Percentiles rank a stretch among this genome's conserved stretches.
Conservation (phyloP, 2,329 filamentous ascomycete species). For the Monosporascus sp. region DNA sequence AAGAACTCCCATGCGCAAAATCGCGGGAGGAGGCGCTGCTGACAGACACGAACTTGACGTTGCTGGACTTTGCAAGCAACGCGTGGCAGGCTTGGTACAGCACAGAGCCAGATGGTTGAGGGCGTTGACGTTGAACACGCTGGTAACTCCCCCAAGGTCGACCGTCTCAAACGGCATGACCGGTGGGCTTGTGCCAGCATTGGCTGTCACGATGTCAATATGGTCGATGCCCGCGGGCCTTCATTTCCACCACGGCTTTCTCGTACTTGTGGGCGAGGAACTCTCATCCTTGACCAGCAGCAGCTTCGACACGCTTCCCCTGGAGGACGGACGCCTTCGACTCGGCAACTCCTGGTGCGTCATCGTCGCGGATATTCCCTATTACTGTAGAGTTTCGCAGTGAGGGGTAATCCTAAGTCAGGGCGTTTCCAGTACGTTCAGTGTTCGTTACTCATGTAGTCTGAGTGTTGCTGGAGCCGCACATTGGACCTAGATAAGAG, state of each 20-base stretch:
- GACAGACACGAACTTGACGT: conserved; percentile 25
- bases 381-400: conserved; percentile 31
- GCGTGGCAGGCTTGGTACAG: conserved; percentile 26
- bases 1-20: no score
- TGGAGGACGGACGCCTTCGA: conserved; percentile 15
- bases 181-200: conserved; percentile 24
- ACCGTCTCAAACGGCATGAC: conserved; percentile 22
- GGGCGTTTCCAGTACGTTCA: conserved; percentile 24
- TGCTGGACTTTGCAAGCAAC: conserved; percentile 24
- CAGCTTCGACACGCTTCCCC: conserved; percentile 16
- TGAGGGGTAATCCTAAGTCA: conserved; percentile 22
- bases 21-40: conserved; percentile 15
- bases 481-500: no score
- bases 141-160: conserved; percentile 18
- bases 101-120: conserved; percentile 15
- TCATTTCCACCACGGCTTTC: conserved; percentile 18
- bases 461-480: no score
- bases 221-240: conserved; percentile 17
- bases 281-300: conserved; percentile 26
- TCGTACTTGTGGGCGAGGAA: conserved; percentile 16
- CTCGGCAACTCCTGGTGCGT: conserved; percentile 12
- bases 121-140: conserved; percentile 21
- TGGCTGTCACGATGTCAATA: conserved; percentile 29
- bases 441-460: no score
- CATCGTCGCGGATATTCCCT: conserved; percentile 28